Evolutionary conservation across 768 basidiomycete genomes (phyloP), one percentile per base, ranked within the genome.

Genomic region (Saitozyma sp.): DNA sequence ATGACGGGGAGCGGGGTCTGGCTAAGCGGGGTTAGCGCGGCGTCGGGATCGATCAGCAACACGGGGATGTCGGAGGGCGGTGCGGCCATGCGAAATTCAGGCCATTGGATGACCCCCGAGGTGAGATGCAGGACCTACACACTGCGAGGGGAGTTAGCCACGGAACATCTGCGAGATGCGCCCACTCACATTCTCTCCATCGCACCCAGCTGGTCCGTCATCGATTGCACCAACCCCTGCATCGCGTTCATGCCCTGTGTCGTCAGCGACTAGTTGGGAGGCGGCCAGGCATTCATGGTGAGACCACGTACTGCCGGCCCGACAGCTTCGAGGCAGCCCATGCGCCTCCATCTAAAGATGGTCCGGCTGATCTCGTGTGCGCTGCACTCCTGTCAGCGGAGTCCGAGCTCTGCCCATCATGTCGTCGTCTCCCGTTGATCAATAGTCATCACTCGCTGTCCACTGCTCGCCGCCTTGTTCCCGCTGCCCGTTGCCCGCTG

Each of bases 161-260:
- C 45, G 45, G 45, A 46, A 46, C 45, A 46, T 46, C 13, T 17
- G 88, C 88, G 46, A 85, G 80, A 17, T 90, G 42, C 90, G 0
- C 89, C 89, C 9, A 91, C 91, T 77, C 90, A 92, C 14, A 91
- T 89, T n/a, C 94, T 85, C 80, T 97, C 93, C 87, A 96, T 91
- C 6, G 84, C 59, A 13, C 74, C 75, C 69, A 97, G 83, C 76
- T 91, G 88, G 70, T 93, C 91, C 1, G 90, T 87, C 86, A 95
- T 88, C 43, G 84, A 83, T 64, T 89, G 88, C 52, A 92, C 81
- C 54, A 91, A 73, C 72, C 80, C 84, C 64, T 84, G 87, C 84
- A 94, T 84, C 0, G 89, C 85, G 79, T 93, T 94, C 50, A 86
- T 82, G 65, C 90, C 90, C 59, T 69, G 40, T 51, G 9, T 19